Percentiles rank a stretch among this genome's conserved stretches.
Conservation (phyloP, 805 yeast species). For the Scheffersomyces amazonensis region DNA sequence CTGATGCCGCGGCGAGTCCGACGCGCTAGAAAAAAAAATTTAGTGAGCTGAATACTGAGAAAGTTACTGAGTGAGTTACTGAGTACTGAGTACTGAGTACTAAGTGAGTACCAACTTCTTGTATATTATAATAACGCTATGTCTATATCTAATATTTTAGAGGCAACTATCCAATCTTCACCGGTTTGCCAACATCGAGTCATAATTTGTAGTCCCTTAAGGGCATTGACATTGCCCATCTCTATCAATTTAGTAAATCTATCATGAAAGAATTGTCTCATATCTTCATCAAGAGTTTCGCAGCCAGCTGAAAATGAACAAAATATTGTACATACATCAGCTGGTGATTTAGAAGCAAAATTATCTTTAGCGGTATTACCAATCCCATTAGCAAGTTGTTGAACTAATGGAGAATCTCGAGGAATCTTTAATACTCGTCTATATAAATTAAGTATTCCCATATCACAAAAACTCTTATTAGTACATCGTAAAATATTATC, state of each 20-base stretch:
- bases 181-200: slow-evolving; percentile 52
- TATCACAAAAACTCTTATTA: slow-evolving; percentile 49
- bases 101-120: no score
- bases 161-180: slow-evolving; percentile 50
- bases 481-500: slow-evolving; percentile 42
- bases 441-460: slow-evolving; percentile 55
- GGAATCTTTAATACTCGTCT: slow-evolving; percentile 53
- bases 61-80: no score
- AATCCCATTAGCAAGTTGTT: slow-evolving; percentile 43
- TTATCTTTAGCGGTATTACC: slow-evolving; percentile 31
- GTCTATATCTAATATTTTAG: slow-evolving; percentile 40
- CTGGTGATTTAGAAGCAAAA: slow-evolving; percentile 46
- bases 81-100: no score
- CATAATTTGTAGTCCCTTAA: slow-evolving; percentile 48
- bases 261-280: slow-evolving; percentile 32
- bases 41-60: no score
- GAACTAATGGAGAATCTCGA: slow-evolving; percentile 43
- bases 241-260: slow-evolving; percentile 41
- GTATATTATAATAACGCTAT: slow-evolving; percentile 37
- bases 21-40: no score
- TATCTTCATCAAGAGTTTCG: slow-evolving; percentile 41
- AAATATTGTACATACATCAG: slow-evolving; percentile 55
- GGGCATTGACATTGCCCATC: slow-evolving; percentile 42
- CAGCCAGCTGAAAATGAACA: slow-evolving; percentile 59
- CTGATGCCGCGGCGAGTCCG: no score